Conservation (phyloP, 805 yeast species). For the Candida peoriensis region DNA sequence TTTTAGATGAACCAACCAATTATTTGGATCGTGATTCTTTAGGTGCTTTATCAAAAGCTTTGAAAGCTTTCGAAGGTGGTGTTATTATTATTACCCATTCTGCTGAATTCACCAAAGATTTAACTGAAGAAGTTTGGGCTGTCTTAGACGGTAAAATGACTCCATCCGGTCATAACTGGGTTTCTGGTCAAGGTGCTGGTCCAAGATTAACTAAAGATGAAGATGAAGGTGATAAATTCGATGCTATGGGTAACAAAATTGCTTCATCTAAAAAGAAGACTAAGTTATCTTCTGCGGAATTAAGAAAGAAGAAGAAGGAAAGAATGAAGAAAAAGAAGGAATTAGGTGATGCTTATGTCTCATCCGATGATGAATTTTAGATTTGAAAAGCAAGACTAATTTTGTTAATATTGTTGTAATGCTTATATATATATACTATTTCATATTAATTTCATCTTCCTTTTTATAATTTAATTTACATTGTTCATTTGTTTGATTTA, state of each 20-base stretch:
- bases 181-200: slow-evolving; percentile 99
- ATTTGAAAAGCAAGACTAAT: no score
- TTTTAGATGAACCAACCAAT: slow-evolving; percentile 99
- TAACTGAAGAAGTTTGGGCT: slow-evolving; percentile 99
- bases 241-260: slow-evolving; percentile 99
- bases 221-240: slow-evolving; percentile 95
- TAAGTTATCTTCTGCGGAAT: slow-evolving; percentile 97
- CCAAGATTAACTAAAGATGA: slow-evolving; percentile 98
- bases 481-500: no score
- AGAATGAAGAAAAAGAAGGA: slow-evolving; percentile 99
- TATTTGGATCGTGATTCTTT: slow-evolving; percentile 98
- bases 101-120: slow-evolving; percentile 99
- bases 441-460: no score
- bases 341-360: slow-evolving; percentile 98
- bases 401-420: no score
- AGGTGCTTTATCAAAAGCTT: slow-evolving; percentile 98
- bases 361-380: slow-evolving; percentile 90
- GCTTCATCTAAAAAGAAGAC: slow-evolving; percentile 93
- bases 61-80: slow-evolving; percentile 99
- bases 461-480: no score
- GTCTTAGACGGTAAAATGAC: slow-evolving; percentile 97
- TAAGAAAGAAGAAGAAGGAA: slow-evolving; percentile 99
- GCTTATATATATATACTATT: no score
- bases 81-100: slow-evolving; percentile 99
- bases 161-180: slow-evolving; percentile 99